Conservation (phyloP, 768 basidiomycete species). For the Macrolepiota albuminosa region DNA sequence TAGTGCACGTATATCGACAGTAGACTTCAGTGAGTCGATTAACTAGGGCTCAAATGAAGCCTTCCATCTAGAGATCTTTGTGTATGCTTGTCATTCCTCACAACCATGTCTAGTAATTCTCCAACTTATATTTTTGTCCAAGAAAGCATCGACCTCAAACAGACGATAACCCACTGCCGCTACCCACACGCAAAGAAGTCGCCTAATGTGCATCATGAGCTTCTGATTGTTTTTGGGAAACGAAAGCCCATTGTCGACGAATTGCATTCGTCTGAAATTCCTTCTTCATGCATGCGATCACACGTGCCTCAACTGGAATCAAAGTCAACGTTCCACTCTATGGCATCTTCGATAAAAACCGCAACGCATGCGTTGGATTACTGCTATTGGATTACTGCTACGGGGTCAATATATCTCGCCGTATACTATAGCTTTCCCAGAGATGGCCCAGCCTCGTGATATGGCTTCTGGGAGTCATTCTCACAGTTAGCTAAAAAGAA, state of each 20-base stretch:
- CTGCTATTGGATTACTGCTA: not conserved
- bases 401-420: not conserved
- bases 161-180: not conserved
- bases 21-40: not conserved
- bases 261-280: not conserved
- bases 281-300: not conserved
- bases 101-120: not conserved
- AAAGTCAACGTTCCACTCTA: not conserved
- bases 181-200: too few species aligned
- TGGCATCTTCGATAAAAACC: not conserved
- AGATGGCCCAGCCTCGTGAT: not conserved
- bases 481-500: not conserved
- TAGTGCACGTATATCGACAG: not conserved
- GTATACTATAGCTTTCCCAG: constrained; percentile 3
- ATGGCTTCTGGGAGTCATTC: not conserved
- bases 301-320: not conserved
- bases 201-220: not conserved
- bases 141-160: not conserved
- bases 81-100: not conserved
- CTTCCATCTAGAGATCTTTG: not conserved
- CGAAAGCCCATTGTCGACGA: not conserved
- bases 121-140: not conserved
- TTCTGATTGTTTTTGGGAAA: not conserved
- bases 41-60: not conserved
- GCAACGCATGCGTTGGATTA: not conserved